Base-by-base conservation (phyloP, 805 yeast species). In the Cyberlindnera maritima region DNA sequence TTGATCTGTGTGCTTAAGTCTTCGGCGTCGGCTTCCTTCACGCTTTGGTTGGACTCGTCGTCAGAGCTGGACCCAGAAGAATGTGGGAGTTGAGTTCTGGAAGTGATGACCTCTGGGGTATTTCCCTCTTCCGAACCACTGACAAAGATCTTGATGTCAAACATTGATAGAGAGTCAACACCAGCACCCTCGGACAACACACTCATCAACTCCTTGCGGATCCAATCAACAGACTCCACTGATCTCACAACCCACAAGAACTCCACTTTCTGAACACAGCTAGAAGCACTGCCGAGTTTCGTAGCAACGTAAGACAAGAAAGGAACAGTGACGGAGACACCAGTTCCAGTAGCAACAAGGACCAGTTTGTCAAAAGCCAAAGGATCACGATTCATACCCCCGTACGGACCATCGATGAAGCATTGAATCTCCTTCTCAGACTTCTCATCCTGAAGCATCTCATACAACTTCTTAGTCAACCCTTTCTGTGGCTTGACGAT, bases 341-440 rank as follows among this genome's bases (percentile, higher is more conserved):
- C 84, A 39, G 76, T 69, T 4, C 85, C 85, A 1, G 78, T 63
- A 18, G 77, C 63, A 2, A 76, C 17, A 21, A 78, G 55, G 10
- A 66, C 57, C 8, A 75, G 60, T 36, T 71, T 68, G 38, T 74
- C 75, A 55, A 79, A 79, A 1, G 75, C 60, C 18, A 68, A 52
- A 5, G 65, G 60, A 49, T 76, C 75, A 56, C 85, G 67, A 14
- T 66, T 54, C 40, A 72, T 54, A 1, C 83, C 83, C 15, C 85
- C 83, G 49, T 77, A 79, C 3, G 85, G 81, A 1, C 85, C 85
- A 55, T 79, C 84, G 17, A 76, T 57, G 47, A 51, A 71, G 1
- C 75, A 74, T 28, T 63, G 63, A 41, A 61, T 34, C 0, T 64
- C 50, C 14, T 56, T 52, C 8, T 56, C 42, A 0, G 59, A 50